A percentile compares a stretch with the other conserved stretches of the same genome.
These are phyloP conservation scores for Plasmopara halstedii DNA, from an alignment of 352 stramenopile species.

Conservation along the genomic window DNA sequence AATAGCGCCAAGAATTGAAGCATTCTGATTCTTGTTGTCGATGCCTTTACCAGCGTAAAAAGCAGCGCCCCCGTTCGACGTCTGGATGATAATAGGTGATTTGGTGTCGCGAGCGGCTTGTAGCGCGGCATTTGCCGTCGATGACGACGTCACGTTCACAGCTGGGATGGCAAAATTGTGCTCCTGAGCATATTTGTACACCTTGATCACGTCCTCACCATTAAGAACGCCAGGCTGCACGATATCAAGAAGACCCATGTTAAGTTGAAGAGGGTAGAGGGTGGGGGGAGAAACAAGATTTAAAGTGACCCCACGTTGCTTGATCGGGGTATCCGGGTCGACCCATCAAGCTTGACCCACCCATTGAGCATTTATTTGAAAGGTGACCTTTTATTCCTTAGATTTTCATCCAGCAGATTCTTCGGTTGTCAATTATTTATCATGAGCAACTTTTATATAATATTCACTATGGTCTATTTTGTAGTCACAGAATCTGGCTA, in stretches of 20 bases:
- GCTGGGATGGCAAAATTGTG: constrained; percentile 96
- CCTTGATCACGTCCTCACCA: constrained; percentile 81
- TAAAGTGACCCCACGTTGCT: constrained; percentile 17
- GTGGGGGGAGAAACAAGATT: constrained; percentile 23
- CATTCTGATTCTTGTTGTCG: not conserved
- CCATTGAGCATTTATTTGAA: no score
- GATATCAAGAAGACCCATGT: constrained; percentile 80
- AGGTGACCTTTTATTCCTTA: no score
- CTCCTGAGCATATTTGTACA: constrained; percentile 91
- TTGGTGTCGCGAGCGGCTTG: constrained; percentile 62
- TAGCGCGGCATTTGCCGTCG: constrained; percentile 95
- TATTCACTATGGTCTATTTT: no score
- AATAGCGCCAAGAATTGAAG: constrained; percentile 44
- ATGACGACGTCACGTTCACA: constrained; percentile 95
- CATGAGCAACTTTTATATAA: no score
- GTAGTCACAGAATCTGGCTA: no score
- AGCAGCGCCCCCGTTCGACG: constrained; percentile 41
- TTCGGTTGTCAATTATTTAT: no score
- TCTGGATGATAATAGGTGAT: constrained; percentile 93
- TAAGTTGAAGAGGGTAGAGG: constrained; percentile 5
- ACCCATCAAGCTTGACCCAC: not conserved
- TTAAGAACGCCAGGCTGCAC: constrained; percentile 83
- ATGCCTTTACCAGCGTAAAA: not conserved
- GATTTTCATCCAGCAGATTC: no score
- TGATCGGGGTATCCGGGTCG: not conserved